phyloP scores from a whole-genome alignment of 805 yeast genomes.

The Zygoascus biomembranicola region DNA sequence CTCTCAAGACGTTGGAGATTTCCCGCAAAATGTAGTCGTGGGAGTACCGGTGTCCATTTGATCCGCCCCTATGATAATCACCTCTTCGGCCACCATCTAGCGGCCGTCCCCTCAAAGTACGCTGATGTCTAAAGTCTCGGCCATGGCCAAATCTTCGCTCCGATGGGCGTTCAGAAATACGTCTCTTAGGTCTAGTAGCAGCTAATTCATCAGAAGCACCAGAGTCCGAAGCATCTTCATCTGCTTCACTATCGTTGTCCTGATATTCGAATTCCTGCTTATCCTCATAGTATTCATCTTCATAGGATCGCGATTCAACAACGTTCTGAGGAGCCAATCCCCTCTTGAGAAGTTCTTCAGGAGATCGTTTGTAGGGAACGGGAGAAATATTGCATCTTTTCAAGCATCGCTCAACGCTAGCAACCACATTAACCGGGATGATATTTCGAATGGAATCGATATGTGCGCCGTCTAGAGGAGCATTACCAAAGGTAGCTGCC shows the following conservation, averaged over 20 bases:
- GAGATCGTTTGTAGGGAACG: background rate
- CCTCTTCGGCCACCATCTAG: background rate
- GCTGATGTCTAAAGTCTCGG: background rate
- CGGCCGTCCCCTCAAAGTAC: background rate
- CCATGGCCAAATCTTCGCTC: background rate
- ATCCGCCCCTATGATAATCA: background rate
- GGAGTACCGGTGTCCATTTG: background rate
- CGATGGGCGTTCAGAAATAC: background rate
- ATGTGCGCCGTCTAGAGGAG: slow-evolving; percentile 1
- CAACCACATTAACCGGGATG: slow-evolving; percentile 2
- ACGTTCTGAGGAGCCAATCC: background rate
- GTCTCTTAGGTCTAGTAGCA: background rate
- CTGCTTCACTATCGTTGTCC: background rate
- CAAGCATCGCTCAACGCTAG: slow-evolving; percentile 6
- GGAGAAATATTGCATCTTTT: background rate
- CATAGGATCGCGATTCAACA: background rate
- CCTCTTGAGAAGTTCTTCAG: background rate
- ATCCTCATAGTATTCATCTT: slow-evolving; percentile 1
- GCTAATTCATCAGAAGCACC: background rate
- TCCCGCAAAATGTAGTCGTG: background rate
- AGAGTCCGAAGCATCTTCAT: background rate
- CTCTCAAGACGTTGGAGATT: background rate
- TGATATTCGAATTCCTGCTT: background rate
- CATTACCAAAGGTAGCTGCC: slow-evolving; percentile 8
- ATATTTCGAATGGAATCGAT: slow-evolving; percentile 1